A percentile compares a stretch with the other conserved stretches of the same genome.
phyloP scores from a whole-genome alignment of 208 protist species.

The Kentomonas sorsogonicus region DNA sequence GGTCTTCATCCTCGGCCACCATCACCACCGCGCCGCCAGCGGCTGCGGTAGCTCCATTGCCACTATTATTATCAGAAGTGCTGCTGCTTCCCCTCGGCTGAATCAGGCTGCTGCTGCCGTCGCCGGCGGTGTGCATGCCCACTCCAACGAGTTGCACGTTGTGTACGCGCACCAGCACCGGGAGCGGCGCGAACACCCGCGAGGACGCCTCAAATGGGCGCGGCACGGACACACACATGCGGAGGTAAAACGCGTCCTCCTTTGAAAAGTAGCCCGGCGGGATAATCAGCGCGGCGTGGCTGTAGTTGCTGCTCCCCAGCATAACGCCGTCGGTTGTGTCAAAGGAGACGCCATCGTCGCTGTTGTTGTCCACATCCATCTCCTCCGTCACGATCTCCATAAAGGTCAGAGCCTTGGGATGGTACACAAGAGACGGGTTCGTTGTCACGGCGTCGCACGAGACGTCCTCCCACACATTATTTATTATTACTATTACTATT shows the following conservation, averaged over 20 bases:
- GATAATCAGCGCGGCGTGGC: conserved; percentile 34
- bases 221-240: conserved; percentile 67
- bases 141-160: conserved; percentile 44
- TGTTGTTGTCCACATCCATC: no score
- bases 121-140: conserved; percentile 39
- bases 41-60: conserved; percentile 4
- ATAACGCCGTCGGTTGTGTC: no score
- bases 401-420: no score
- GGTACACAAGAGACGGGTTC: no score
- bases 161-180: conserved; percentile 37
- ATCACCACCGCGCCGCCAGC: conserved; percentile 23
- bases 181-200: conserved; percentile 31
- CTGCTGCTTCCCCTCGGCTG: neutral
- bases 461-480: no score
- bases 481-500: no score
- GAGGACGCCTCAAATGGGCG: conserved; percentile 35
- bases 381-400: no score
- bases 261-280: conserved; percentile 44
- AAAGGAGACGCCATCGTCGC: no score
- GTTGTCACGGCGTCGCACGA: no score
- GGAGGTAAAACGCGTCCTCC: conserved; percentile 46
- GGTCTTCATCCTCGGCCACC: conserved; percentile 41
- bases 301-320: no score
- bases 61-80: neutral
- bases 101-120: neutral